Conservation (phyloP, 495 filamentous ascomycete species). For the Penicillium pulvis region DNA sequence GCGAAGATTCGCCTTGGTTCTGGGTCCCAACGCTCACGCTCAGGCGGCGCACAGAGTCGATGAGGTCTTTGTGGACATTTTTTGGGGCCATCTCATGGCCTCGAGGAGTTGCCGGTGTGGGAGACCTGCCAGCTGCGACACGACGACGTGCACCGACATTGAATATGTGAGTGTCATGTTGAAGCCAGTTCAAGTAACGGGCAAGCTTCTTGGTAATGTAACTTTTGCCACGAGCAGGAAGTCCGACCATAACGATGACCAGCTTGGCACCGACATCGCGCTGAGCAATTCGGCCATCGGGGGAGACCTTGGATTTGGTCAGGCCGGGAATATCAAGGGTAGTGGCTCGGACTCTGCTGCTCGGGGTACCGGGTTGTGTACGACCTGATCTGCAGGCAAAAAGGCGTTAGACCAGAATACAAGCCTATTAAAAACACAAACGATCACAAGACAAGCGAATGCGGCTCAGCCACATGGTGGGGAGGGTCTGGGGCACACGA, state of each 20-base stretch:
- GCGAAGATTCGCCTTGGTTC: conserved; percentile 24
- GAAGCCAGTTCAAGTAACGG: conserved; percentile 93
- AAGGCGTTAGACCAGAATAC: conserved; percentile 14
- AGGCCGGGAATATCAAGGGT: conserved; percentile 86
- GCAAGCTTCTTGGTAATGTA: conserved; percentile 98
- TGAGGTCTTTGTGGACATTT: conserved; percentile 42
- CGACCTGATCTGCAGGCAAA: conserved; percentile 13
- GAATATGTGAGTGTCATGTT: conserved; percentile 93
- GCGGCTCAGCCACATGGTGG: conserved; percentile 6
- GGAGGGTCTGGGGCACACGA: conserved; percentile 2
- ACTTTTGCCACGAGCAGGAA: conserved; percentile 93
- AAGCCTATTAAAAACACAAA: conserved; percentile 5
- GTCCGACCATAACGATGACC: conserved; percentile 97
- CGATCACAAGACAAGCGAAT: conserved; percentile 14
- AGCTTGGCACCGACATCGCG: conserved; percentile 93
- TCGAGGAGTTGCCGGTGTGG: conserved; percentile 35
- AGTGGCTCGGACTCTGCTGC: conserved; percentile 68
- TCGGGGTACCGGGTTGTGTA: conserved; percentile 49
- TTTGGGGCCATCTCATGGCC: conserved; percentile 25
- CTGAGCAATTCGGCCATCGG: conserved; percentile 89
- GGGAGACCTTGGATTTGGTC: conserved; percentile 90
- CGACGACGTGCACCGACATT: conserved; percentile 93
- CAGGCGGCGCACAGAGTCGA: conserved; percentile 46
- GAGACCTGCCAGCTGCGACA: conserved; percentile 65
- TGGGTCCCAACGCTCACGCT: conserved; percentile 45